phyloP scores from a whole-genome alignment of 2,329 filamentous ascomycete genomes.

The Penicillium decumbens region DNA sequence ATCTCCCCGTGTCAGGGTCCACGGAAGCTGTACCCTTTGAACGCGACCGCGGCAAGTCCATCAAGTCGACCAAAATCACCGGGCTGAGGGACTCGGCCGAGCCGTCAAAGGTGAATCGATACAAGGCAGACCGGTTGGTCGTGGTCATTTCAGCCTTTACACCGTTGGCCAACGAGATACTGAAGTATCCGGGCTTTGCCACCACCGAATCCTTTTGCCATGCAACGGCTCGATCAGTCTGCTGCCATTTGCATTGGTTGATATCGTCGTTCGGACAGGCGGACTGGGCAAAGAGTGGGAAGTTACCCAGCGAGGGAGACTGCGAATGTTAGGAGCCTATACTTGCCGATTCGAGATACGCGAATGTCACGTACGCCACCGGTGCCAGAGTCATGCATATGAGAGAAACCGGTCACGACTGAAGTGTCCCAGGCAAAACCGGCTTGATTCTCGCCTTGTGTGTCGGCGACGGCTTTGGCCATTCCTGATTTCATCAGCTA shows the following conservation, averaged over 20 bases:
- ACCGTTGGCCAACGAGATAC: conserved; percentile 54
- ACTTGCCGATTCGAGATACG: background rate
- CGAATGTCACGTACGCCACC: conserved; percentile 39
- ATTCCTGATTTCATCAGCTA: conserved; percentile 36
- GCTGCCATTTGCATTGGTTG: conserved; percentile 58
- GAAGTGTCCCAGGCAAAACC: conserved; percentile 53
- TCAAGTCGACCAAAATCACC: conserved; percentile 61
- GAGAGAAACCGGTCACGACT: conserved; percentile 49
- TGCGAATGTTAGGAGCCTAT: conserved; percentile 2
- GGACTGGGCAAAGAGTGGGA: conserved; percentile 65
- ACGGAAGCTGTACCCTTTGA: conserved; percentile 56
- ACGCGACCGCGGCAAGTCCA: conserved; percentile 59
- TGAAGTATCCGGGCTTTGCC: conserved; percentile 62
- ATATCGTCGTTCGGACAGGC: conserved; percentile 59
- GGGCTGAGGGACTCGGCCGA: conserved; percentile 44
- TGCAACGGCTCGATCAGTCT: conserved; percentile 45
- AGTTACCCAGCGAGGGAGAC: conserved; percentile 64
- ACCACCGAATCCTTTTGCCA: conserved; percentile 52
- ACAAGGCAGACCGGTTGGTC: conserved; percentile 61
- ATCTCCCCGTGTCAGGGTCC: conserved; percentile 53
- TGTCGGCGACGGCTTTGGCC: conserved; percentile 55
- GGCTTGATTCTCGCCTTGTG: conserved; percentile 52
- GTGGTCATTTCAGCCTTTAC: conserved; percentile 64
- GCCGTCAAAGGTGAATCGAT: conserved; percentile 57
- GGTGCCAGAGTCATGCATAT: conserved; percentile 53